A percentile compares a stretch with the other conserved stretches of the same genome.
phyloP scores from a whole-genome alignment of 495 filamentous ascomycete genomes.

The Tricharina praecox region DNA sequence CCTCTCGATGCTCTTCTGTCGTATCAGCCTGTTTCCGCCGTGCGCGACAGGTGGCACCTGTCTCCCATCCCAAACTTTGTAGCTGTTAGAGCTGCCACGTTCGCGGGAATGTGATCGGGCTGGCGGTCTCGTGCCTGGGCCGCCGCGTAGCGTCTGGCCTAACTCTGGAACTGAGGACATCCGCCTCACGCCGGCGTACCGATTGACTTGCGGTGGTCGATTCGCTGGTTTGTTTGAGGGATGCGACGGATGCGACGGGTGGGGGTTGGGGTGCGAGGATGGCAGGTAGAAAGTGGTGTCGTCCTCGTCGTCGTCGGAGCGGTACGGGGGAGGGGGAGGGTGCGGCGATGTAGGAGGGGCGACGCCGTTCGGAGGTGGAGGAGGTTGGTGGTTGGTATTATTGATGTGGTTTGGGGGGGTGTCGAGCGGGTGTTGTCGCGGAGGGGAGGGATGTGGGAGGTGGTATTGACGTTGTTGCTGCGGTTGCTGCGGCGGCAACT shows the following conservation, averaged over 20 bases:
- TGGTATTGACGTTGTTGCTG: slow-evolving; percentile 1
- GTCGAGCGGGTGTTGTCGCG: background rate
- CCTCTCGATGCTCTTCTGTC: slow-evolving; percentile 25
- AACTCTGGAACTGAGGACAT: slow-evolving; percentile 6
- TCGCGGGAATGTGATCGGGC: background rate
- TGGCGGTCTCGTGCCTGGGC: background rate
- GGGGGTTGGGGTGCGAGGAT: background rate
- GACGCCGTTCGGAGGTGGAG: no score
- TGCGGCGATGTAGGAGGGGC: no score
- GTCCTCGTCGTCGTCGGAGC: background rate
- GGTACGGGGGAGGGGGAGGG: no score
- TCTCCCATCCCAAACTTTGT: slow-evolving; percentile 5
- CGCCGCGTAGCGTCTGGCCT: background rate
- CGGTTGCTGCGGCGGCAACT: background rate
- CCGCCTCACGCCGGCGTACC: background rate
- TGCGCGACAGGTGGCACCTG: background rate
- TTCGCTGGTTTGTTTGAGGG: background rate
- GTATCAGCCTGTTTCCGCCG: slow-evolving; percentile 16
- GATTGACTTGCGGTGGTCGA: background rate
- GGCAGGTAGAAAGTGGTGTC: no score
- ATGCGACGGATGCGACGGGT: no score
- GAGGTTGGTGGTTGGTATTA: no score
- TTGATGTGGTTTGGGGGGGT: no score
- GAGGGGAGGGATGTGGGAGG: background rate
- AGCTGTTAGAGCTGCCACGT: background rate